These are phyloP conservation scores for Penicillium paneum DNA, from an alignment of 2,329 filamentous ascomycete genomes.

Conservation along the genomic window DNA sequence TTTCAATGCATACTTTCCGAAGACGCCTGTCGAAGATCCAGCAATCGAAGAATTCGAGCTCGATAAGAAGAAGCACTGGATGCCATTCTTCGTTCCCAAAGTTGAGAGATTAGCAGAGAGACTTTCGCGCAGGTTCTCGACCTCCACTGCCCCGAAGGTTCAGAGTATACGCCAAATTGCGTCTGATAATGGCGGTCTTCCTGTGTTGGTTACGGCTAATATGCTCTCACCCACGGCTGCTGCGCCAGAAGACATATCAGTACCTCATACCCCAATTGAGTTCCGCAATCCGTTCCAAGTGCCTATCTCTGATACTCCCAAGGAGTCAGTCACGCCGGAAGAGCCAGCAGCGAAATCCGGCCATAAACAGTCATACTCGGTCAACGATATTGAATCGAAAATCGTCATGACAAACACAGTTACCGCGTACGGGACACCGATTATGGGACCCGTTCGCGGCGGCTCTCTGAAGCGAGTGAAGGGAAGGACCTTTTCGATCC, in stretches of 20 bases:
- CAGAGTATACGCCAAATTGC: slow-evolving; percentile 44
- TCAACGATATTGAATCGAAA: slow-evolving; percentile 27
- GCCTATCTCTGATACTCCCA: slow-evolving; percentile 3
- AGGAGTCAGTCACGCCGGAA: not conserved
- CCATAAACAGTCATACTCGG: slow-evolving; percentile 16
- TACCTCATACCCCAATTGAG: slow-evolving; percentile 22
- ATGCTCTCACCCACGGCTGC: slow-evolving; percentile 29
- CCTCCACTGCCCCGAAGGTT: slow-evolving; percentile 35
- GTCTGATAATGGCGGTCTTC: slow-evolving; percentile 43
- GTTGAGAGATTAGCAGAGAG: slow-evolving; percentile 29
- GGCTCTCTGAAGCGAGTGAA: slow-evolving; percentile 29
- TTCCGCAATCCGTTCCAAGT: slow-evolving; percentile 35
- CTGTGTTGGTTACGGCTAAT: slow-evolving; percentile 50
- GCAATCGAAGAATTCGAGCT: slow-evolving; percentile 13
- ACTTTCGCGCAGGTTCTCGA: slow-evolving; percentile 41
- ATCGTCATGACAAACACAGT: slow-evolving; percentile 21
- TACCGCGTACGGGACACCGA: slow-evolving; percentile 18
- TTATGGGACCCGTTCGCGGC: slow-evolving; percentile 34
- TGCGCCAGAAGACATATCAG: slow-evolving; percentile 24
- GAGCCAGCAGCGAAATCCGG: slow-evolving; percentile 11
- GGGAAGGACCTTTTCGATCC: slow-evolving; percentile 31
- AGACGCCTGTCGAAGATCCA: slow-evolving; percentile 6
- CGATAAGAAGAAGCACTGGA: slow-evolving; percentile 30
- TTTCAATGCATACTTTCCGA: slow-evolving; percentile 26
- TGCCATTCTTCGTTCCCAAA: slow-evolving; percentile 39